phyloP scores from a whole-genome alignment of 768 basidiomycete genomes.

The Bullera alba region DNA sequence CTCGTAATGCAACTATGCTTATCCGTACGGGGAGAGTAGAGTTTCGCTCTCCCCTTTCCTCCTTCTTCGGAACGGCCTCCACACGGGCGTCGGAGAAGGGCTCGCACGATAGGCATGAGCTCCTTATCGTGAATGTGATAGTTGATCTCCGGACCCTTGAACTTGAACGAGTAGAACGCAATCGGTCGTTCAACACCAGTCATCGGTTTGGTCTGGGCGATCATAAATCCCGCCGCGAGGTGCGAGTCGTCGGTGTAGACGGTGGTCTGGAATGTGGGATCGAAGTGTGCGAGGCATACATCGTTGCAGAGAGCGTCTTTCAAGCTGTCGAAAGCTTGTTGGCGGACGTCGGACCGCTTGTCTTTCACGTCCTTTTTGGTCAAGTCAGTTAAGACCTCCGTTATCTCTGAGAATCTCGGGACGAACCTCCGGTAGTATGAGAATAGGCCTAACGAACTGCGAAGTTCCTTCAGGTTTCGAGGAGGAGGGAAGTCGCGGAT shows the following conservation, averaged over 20 bases:
- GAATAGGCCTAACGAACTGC: slow-evolving; percentile 23
- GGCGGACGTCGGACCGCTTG: background rate
- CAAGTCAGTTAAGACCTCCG: background rate
- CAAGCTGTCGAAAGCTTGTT: slow-evolving; percentile 5
- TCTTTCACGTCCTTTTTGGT: background rate
- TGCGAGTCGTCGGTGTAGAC: slow-evolving; percentile 6
- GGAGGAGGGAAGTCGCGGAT: slow-evolving; percentile 27
- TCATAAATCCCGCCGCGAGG: slow-evolving; percentile 6
- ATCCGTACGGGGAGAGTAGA: too few relatives aligned
- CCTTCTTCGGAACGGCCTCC: too few relatives aligned
- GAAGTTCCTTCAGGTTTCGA: slow-evolving; percentile 9
- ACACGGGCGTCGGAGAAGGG: too few relatives aligned
- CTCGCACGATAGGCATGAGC: slow-evolving; percentile 16
- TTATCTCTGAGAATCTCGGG: slow-evolving; percentile 13
- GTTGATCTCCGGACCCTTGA: slow-evolving; percentile 3
- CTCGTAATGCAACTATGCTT: too few relatives aligned
- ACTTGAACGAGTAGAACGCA: slow-evolving; percentile 4
- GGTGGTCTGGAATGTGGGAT: background rate
- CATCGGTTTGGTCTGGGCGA: slow-evolving; percentile 4
- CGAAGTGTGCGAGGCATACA: slow-evolving; percentile 5
- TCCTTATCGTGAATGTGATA: slow-evolving; percentile 14
- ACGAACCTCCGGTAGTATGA: slow-evolving; percentile 27
- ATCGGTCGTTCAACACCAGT: slow-evolving; percentile 5
- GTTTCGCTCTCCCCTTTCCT: too few relatives aligned
- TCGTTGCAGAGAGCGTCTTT: background rate